phyloP scores from a whole-genome alignment of 139 green algal species.

The Chlorella sp. region DNA sequence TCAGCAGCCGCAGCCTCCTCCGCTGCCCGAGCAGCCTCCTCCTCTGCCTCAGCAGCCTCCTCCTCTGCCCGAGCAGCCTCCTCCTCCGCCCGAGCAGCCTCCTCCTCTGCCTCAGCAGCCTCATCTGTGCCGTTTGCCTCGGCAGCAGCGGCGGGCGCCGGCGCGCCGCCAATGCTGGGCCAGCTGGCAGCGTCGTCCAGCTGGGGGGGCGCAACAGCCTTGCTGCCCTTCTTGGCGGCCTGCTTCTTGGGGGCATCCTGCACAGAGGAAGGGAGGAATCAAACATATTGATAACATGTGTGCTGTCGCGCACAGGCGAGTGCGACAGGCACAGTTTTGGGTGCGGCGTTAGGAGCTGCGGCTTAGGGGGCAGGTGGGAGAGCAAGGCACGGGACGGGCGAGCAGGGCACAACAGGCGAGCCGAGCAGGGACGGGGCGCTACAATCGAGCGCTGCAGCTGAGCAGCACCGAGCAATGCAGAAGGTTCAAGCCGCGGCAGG shows the following conservation, averaged over 20 bases:
- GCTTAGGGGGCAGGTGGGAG: background rate
- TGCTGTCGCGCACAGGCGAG: no score
- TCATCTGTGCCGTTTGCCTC: background rate
- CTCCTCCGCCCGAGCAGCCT: background rate
- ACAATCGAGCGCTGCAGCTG: no score
- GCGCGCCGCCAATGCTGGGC: conserved; percentile 44
- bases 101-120: background rate
- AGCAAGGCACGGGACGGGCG: background rate
- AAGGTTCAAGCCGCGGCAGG: no score
- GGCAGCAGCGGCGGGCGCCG: conserved; percentile 9
- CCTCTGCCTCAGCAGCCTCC: background rate
- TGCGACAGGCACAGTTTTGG: no score
- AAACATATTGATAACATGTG: no score
- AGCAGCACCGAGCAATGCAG: no score
- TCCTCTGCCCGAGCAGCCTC: background rate
- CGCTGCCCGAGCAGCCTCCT: background rate
- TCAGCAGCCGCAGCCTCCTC: background rate
- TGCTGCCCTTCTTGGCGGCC: background rate
- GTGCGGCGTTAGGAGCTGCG: no score
- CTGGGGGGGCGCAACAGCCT: conserved; percentile 28
- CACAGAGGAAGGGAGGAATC: background rate
- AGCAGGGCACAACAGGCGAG: background rate
- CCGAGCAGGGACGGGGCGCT: no score
- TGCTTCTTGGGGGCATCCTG: conserved; percentile 8
- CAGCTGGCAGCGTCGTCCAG: conserved; percentile 48